phyloP scores from a whole-genome alignment of 2,329 filamentous ascomycete species.

The Rosellinia necatrix region DNA sequence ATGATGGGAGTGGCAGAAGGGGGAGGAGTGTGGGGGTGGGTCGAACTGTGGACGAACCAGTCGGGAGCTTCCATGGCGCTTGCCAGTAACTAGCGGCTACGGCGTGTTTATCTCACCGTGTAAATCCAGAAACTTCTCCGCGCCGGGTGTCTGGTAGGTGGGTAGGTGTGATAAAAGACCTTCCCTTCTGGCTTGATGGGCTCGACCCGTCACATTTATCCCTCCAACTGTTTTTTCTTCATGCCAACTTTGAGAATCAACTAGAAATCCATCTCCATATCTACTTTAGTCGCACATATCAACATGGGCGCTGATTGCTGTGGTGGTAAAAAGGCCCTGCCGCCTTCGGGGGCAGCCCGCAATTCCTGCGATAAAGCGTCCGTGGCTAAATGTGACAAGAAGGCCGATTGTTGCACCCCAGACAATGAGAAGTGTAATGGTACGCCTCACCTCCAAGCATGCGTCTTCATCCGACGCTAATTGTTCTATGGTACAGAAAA shows the following conservation, averaged over 20 bases:
- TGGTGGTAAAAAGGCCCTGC: slow-evolving; percentile 8
- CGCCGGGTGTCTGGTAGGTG: no score
- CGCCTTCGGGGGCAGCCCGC: background rate
- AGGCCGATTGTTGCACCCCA: slow-evolving; percentile 7
- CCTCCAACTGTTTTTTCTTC: background rate
- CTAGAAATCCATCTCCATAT: background rate
- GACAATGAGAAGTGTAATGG: slow-evolving; percentile 23
- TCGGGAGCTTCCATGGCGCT: slow-evolving; percentile 1
- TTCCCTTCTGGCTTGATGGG: no score
- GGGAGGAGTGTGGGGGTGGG: background rate
- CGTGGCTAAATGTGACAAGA: background rate
- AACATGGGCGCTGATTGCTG: slow-evolving; percentile 27
- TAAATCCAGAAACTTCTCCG: background rate
- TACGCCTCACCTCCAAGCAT: background rate
- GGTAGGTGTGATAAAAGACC: no score
- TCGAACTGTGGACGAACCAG: background rate
- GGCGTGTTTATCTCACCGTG: background rate
- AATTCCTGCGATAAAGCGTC: slow-evolving; percentile 1
- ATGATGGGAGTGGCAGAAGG: no score
- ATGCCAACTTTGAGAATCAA: background rate
- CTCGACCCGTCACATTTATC: background rate
- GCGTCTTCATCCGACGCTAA: background rate
- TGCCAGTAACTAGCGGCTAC: background rate
- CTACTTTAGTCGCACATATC: background rate
- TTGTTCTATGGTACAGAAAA: slow-evolving; percentile 1